Evolutionary conservation across 164 flowering plant species (phyloP).

Genomic region (Dillenia suffruticosa): DNA sequence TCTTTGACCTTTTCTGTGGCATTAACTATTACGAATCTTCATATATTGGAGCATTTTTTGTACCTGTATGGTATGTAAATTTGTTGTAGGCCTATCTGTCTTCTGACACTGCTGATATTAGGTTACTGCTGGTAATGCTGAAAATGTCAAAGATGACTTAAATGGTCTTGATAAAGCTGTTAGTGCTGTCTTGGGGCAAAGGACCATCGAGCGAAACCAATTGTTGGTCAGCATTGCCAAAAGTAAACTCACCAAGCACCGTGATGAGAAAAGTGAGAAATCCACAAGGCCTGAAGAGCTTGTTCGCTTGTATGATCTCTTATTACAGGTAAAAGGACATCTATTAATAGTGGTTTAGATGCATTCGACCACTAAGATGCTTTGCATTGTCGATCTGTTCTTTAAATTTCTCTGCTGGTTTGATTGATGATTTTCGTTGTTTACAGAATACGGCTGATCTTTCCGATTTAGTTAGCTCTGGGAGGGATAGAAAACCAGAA

Average conservation of each 20-base stretch:
- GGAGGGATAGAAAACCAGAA: constrained; percentile 86
- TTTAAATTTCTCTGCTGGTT: not conserved
- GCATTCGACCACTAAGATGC: not conserved
- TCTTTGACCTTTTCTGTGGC: not conserved
- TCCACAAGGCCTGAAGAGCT: constrained; percentile 92
- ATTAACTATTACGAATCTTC: no score
- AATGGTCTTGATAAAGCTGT: constrained; percentile 98
- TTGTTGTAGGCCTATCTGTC: no score
- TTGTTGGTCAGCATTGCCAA: constrained; percentile 73
- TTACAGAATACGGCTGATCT: constrained; percentile 87
- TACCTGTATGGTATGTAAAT: no score
- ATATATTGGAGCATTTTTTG: no score
- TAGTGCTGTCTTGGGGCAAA: constrained; percentile 75
- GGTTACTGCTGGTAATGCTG: constrained; percentile 87
- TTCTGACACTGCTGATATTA: constrained; percentile 26
- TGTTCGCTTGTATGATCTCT: constrained; percentile 89
- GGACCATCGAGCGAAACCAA: constrained; percentile 90
- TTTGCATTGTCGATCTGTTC: not conserved
- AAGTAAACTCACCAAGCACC: constrained; percentile 54
- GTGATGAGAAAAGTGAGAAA: constrained; percentile 78
- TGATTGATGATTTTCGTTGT: constrained; percentile 4
- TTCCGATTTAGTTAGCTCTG: constrained; percentile 90
- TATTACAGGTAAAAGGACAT: constrained; percentile 58
- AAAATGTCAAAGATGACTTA: constrained; percentile 83
- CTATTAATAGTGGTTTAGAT: constrained; percentile 1